These are phyloP conservation scores for Penicillium tannophilum DNA, from an alignment of 495 filamentous ascomycete genomes.

Conservation along the genomic window DNA sequence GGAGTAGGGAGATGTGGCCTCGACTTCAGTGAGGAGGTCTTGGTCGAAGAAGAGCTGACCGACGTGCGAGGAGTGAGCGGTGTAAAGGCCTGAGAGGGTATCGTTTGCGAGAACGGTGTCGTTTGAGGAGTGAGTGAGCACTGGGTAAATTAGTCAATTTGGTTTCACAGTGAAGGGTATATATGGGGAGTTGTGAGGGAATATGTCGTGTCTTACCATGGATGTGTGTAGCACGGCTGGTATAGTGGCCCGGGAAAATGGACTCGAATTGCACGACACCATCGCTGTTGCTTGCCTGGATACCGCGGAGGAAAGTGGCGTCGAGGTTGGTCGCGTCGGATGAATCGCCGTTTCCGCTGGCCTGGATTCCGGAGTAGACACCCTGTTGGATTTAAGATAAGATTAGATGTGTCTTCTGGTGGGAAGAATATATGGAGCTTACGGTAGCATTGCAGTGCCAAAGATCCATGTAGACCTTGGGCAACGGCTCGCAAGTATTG, in stretches of 20 bases:
- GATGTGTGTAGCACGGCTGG: slow-evolving; percentile 47
- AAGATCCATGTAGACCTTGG: slow-evolving; percentile 59
- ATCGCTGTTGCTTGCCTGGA: slow-evolving; percentile 51
- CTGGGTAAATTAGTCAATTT: slow-evolving; percentile 1
- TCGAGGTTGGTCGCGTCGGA: slow-evolving; percentile 38
- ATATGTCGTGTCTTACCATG: slow-evolving; percentile 29
- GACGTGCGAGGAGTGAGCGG: slow-evolving; percentile 47
- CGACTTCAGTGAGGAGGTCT: slow-evolving; percentile 48
- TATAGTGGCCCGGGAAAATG: slow-evolving; percentile 57
- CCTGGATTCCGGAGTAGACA: slow-evolving; percentile 59
- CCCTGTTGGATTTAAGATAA: slow-evolving; percentile 41
- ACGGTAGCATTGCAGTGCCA: slow-evolving; percentile 58
- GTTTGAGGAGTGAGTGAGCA: slow-evolving; percentile 41
- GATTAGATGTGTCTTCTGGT: too few relatives aligned
- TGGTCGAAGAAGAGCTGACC: slow-evolving; percentile 67
- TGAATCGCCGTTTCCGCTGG: slow-evolving; percentile 53
- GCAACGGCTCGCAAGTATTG: slow-evolving; percentile 57
- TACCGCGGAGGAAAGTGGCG: slow-evolving; percentile 53
- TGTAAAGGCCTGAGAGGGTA: slow-evolving; percentile 37
- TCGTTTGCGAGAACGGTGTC: slow-evolving; percentile 35
- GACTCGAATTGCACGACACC: slow-evolving; percentile 52
- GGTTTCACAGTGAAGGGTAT: not conserved
- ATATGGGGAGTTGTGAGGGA: not conserved
- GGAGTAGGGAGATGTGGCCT: slow-evolving; percentile 54
- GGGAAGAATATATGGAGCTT: not conserved